A percentile compares a stretch with the other conserved stretches of the same genome.
Conservation (phyloP, 805 yeast genomes). For the Kuraishia cidri region DNA sequence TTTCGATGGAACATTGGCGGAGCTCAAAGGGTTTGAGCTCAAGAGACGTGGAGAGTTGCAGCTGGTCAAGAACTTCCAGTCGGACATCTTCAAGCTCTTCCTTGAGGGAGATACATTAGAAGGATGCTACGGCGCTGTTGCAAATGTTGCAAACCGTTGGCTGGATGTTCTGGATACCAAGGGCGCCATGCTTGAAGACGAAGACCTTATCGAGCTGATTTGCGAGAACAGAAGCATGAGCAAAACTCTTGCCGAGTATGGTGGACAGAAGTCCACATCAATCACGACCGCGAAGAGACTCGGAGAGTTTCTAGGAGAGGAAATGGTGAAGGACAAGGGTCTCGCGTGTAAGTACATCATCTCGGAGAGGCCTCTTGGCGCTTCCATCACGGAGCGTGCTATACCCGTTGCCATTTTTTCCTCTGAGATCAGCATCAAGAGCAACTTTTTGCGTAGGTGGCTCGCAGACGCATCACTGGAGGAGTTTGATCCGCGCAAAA, state of each 20-base stretch:
- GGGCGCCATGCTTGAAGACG: constrained; percentile 85
- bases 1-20: constrained; percentile 89
- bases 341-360: constrained; percentile 92
- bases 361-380: constrained; percentile 69
- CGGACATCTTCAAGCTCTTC: constrained; percentile 87
- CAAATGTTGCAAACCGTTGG: constrained; percentile 93
- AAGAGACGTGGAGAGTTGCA: constrained; percentile 96
- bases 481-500: constrained; percentile 78
- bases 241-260: constrained; percentile 83
- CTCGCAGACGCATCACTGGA: constrained; percentile 67
- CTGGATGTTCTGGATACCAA: constrained; percentile 83
- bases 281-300: constrained; percentile 91
- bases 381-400: constrained; percentile 95
- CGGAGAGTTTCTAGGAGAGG: constrained; percentile 92
- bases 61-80: constrained; percentile 87
- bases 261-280: constrained; percentile 84
- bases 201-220: constrained; percentile 88
- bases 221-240: constrained; percentile 96
- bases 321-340: constrained; percentile 95
- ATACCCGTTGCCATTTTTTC: constrained; percentile 94
- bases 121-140: constrained; percentile 81
- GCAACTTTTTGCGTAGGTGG: constrained; percentile 79
- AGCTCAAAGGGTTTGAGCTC: constrained; percentile 92
- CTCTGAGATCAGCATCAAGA: constrained; percentile 64
- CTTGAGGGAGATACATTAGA: constrained; percentile 77